Base-by-base conservation (phyloP, 2,329 filamentous ascomycete species). In the Alternaria novae-zelandiae region DNA sequence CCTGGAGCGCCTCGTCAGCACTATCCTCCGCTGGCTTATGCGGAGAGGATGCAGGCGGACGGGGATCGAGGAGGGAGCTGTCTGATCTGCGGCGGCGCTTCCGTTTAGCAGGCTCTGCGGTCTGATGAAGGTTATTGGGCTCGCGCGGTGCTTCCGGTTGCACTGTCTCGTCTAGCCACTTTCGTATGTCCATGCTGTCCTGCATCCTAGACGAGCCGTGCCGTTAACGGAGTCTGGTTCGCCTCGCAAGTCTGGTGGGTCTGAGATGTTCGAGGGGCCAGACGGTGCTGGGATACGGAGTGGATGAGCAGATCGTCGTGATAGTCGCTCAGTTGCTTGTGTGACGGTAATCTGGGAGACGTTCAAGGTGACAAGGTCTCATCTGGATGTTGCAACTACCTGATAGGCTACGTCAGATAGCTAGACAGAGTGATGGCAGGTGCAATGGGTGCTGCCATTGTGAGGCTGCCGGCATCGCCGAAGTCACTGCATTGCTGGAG, bases 141-240 rank as follows among this genome's bases (percentile, higher is more conserved):
- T 74, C 54, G 74, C 70, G 58, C 73, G 63, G 55, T 30, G 68
- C 70, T 59, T 75, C 72, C 62, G 78, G 74, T 53, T 78, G 75
- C 58, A 74, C 78, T 8, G 79, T 83, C 58, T 80, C 74, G 55
- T 81, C 76, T 50, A 85, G 76, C 83, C 83, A 85, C 67, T 73
- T 77, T 51, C 71, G 72, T 65, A 85, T 82, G 65, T 84, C 81
- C 82, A 84, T 84, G 58, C 30, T 62, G 23, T 59, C 53, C 51
- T 59, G 49, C 61, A 65, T 68, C 44, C 61, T 61, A 63, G 67
- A 69, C 70, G 65, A 65, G 70, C 69, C 67, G 69, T 70, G 45
- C 68, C 67, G 68, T 63, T 30, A 58, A 61, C 43, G 30, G 61
- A 54, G 57, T 41, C 43, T 57, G 54, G 54, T 23, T 45, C 41